These are phyloP conservation scores for Rhododendron molle DNA, from an alignment of 148 eudicot species.

Conservation along the genomic window DNA sequence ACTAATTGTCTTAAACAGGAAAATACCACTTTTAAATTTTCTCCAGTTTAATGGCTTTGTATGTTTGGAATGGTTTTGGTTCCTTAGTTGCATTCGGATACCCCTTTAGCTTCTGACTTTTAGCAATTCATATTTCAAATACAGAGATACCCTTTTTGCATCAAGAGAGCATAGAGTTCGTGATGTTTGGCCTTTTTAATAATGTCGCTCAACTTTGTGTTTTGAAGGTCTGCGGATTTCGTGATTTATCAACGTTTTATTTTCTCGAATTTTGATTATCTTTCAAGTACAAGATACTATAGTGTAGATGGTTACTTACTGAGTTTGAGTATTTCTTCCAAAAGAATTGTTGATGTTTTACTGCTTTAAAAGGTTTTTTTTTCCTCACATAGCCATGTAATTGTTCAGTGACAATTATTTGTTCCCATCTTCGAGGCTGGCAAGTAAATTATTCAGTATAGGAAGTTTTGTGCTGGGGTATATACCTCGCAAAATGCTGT, in stretches of 20 bases:
- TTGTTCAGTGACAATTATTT: background rate
- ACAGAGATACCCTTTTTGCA: constrained; percentile 65
- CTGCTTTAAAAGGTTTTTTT: background rate
- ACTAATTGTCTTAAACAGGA: background rate
- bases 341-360: background rate
- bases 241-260: background rate
- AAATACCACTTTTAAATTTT: background rate
- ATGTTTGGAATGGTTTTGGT: background rate
- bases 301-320: background rate
- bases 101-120: background rate
- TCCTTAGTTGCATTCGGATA: background rate
- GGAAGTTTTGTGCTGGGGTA: background rate
- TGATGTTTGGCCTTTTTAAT: constrained; percentile 62
- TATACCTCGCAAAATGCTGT: background rate
- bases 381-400: background rate
- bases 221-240: constrained; percentile 50
- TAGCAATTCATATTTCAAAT: background rate
- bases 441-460: background rate
- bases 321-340: background rate
- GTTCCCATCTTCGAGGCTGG: background rate
- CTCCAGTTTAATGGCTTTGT: background rate
- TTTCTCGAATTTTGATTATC: background rate
- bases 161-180: constrained; percentile 69
- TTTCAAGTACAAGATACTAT: background rate
- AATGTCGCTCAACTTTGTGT: constrained; percentile 92